phyloP scores from a whole-genome alignment of 1,139 yeast species.

The Kluyveromyces marxianus region DNA sequence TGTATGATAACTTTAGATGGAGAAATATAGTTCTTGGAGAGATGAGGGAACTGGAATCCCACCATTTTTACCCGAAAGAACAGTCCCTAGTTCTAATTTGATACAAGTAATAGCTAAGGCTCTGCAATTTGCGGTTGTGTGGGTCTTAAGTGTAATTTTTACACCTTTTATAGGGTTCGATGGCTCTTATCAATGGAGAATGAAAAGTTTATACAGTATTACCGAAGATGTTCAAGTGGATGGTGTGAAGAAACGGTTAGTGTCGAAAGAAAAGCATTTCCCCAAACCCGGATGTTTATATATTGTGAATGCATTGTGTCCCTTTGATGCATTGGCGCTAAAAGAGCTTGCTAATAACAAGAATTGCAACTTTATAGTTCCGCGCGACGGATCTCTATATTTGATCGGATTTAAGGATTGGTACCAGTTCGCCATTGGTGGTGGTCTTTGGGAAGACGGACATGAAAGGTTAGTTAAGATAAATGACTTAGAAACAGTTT shows the following conservation, averaged over 20 bases:
- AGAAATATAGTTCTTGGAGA: slow-evolving; percentile 65
- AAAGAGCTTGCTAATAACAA: slow-evolving; percentile 16
- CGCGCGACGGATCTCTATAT: slow-evolving; percentile 38
- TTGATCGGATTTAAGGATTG: slow-evolving; percentile 34
- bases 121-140: slow-evolving; percentile 15
- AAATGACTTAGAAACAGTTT: slow-evolving; percentile 1
- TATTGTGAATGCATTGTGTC: slow-evolving; percentile 48
- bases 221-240: slow-evolving; percentile 37
- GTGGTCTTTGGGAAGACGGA: slow-evolving; percentile 15
- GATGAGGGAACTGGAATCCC: slow-evolving; percentile 80
- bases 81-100: slow-evolving; percentile 14
- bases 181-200: not conserved
- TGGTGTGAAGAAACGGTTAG: slow-evolving; percentile 44
- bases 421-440: slow-evolving; percentile 30
- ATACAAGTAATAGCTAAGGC: slow-evolving; percentile 8
- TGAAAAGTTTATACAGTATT: slow-evolving; percentile 22
- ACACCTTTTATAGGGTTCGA: slow-evolving; percentile 1
- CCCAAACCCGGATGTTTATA: slow-evolving; percentile 41
- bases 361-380: slow-evolving; percentile 38
- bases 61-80: slow-evolving; percentile 52
- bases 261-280: slow-evolving; percentile 28
- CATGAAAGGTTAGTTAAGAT: slow-evolving; percentile 8
- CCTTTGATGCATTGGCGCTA: slow-evolving; percentile 44
- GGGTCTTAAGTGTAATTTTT: slow-evolving; percentile 4
- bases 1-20: slow-evolving; percentile 39